Conservation (phyloP, 495 filamentous ascomycete species). For the Trichoderma erinaceum region DNA sequence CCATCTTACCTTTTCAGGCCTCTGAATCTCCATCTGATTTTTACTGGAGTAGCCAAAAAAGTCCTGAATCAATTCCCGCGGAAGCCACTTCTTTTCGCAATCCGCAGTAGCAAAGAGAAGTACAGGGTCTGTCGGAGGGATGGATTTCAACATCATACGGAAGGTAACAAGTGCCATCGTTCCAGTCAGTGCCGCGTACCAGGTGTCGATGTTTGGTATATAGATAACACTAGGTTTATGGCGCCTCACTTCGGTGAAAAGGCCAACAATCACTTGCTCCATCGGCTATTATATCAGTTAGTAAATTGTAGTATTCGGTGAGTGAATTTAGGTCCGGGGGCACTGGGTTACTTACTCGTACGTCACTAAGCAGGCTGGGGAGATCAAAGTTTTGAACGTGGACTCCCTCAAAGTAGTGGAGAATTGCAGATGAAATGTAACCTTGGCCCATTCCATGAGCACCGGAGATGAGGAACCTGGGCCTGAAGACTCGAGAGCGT, state of each 20-base stretch:
- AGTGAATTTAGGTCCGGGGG: conserved; percentile 23
- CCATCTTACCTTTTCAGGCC: conserved; percentile 53
- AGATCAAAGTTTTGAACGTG: conserved; percentile 96
- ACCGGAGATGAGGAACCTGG: conserved; percentile 74
- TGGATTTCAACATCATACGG: conserved; percentile 62
- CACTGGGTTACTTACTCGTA: conserved; percentile 49
- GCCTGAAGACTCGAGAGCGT: conserved; percentile 78
- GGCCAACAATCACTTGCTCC: conserved; percentile 80
- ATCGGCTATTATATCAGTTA: conserved; percentile 48
- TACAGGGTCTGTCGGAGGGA: conserved; percentile 82
- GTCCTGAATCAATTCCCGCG: conserved; percentile 56
- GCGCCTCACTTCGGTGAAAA: conserved; percentile 85
- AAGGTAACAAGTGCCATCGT: conserved; percentile 62
- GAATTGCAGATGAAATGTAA: conserved; percentile 78
- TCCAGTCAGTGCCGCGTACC: conserved; percentile 67
- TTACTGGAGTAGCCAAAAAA: conserved; percentile 79
- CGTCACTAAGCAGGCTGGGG: conserved; percentile 60
- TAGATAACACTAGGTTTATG: conserved; percentile 96
- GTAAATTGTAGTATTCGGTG: not conserved
- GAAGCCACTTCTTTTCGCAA: conserved; percentile 46
- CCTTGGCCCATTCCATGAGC: conserved; percentile 85
- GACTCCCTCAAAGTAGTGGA: conserved; percentile 86
- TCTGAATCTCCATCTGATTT: conserved; percentile 62
- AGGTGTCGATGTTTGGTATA: conserved; percentile 81
- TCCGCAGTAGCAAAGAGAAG: conserved; percentile 80